phyloP scores from a whole-genome alignment of 2,329 filamentous ascomycete genomes.

The Zymoseptoria brevis region DNA sequence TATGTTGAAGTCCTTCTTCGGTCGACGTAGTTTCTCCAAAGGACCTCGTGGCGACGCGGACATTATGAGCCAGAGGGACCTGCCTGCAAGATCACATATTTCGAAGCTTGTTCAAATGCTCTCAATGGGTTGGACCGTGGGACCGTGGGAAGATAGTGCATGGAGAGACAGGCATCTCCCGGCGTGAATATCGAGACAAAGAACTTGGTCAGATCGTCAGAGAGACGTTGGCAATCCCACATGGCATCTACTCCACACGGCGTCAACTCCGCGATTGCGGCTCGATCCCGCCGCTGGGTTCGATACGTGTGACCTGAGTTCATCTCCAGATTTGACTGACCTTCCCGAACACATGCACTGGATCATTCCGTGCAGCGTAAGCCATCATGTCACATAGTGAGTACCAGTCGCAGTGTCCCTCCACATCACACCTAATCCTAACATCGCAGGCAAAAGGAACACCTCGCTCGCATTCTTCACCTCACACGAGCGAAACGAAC shows the following conservation, averaged over 20 bases:
- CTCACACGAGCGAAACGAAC: conserved; percentile 74
- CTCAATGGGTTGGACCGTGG: neutral
- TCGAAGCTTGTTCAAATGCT: neutral
- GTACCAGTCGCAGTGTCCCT: neutral
- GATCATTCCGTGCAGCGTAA: neutral
- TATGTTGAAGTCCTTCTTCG: conserved; percentile 20
- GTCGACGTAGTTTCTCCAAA: conserved; percentile 20
- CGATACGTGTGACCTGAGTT: neutral
- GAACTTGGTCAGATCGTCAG: neutral
- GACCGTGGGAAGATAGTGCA: neutral
- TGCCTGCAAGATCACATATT: neutral
- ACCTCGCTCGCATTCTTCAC: conserved; percentile 92
- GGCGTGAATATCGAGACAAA: neutral
- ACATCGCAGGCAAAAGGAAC: conserved; percentile 59
- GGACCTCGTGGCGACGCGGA: conserved; percentile 17
- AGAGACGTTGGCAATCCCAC: neutral
- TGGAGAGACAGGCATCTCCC: conserved; percentile 1
- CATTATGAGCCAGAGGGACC: conserved; percentile 34
- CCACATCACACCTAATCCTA: neutral
- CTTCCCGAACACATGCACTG: neutral
- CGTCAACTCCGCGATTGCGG: neutral
- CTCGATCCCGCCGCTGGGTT: too few species aligned
- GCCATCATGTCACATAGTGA: neutral
- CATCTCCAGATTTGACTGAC: neutral
- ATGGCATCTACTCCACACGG: neutral